Percentiles rank a stretch among this genome's conserved stretches.
Conservation (phyloP, 306 rosid genomes). For the Casuarina cunninghamiana region DNA sequence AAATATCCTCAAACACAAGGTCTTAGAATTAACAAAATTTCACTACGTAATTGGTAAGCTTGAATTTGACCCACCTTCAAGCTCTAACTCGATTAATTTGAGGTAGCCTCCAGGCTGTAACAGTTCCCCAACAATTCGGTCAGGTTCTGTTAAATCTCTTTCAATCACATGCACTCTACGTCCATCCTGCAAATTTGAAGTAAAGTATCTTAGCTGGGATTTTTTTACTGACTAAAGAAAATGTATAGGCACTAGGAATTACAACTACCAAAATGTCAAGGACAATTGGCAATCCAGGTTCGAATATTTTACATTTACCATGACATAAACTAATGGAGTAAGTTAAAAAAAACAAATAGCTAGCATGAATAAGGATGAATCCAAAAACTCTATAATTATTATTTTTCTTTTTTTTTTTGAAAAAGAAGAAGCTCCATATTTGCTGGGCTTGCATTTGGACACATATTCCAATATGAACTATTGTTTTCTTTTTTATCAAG, state of each 20-base stretch:
- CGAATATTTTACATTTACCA: not conserved
- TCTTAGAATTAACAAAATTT: not conserved
- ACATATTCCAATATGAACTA: not conserved
- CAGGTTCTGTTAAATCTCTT: constrained; percentile 84
- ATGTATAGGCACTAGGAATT: not conserved
- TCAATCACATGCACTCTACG: constrained; percentile 79
- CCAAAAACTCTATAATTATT: not conserved
- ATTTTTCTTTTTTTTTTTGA: not conserved
- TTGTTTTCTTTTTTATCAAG: not conserved
- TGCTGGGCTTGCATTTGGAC: not conserved
- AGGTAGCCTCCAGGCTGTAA: constrained; percentile 96
- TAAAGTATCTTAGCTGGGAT: not conserved
- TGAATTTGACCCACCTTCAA: constrained; percentile 57
- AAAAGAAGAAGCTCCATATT: not conserved
- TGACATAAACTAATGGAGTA: constrained; percentile 11
- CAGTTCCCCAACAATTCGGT: constrained; percentile 90
- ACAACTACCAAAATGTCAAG: not conserved
- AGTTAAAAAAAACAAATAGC: constrained; percentile 1
- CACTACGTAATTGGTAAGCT: not conserved
- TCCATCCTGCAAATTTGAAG: constrained; percentile 65
- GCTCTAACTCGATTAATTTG: constrained; percentile 83
- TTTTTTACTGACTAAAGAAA: not conserved
- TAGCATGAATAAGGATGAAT: not conserved
- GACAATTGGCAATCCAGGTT: not conserved
- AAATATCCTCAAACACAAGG: not conserved